A percentile compares a stretch with the other conserved stretches of the same genome.
phyloP scores from a whole-genome alignment of 75 land plant species.

The Cryptomeria japonica region DNA sequence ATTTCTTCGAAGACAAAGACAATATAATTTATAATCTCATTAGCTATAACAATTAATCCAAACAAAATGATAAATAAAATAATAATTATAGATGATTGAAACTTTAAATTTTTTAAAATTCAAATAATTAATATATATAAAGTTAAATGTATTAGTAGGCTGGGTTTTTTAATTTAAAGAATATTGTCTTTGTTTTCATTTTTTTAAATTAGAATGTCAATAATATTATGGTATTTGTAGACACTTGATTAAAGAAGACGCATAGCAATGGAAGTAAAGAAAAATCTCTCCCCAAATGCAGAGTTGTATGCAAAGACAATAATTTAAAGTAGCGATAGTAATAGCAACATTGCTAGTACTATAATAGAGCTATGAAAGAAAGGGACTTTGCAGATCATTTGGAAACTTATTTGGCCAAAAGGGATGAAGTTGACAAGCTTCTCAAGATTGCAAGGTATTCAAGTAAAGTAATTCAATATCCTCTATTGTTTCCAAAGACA shows the following conservation, averaged over 20 bases:
- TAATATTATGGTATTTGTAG: background rate
- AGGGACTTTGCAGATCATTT: slow-evolving; percentile 74
- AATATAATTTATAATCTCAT: too few species aligned
- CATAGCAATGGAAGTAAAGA: background rate
- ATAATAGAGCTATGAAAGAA: background rate
- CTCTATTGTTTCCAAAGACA: slow-evolving; percentile 31
- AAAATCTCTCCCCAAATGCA: background rate
- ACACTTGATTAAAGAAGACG: background rate
- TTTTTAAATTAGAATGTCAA: too few species aligned
- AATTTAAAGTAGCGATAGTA: background rate
- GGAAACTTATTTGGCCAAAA: slow-evolving; percentile 80
- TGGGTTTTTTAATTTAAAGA: too few species aligned
- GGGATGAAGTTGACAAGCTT: slow-evolving; percentile 96
- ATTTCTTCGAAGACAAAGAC: too few species aligned
- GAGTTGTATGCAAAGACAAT: background rate
- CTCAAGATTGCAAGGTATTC: slow-evolving; percentile 94
- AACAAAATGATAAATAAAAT: too few species aligned
- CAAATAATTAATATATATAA: too few species aligned
- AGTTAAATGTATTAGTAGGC: too few species aligned
- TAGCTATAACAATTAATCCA: too few species aligned
- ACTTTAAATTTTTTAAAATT: too few species aligned
- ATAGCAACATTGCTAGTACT: background rate
- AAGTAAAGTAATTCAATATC: slow-evolving; percentile 79
- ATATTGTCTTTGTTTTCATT: too few species aligned
- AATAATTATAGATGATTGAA: too few species aligned